Conservation (phyloP, 441 rosid genomes). For the Syzygium malaccense region DNA sequence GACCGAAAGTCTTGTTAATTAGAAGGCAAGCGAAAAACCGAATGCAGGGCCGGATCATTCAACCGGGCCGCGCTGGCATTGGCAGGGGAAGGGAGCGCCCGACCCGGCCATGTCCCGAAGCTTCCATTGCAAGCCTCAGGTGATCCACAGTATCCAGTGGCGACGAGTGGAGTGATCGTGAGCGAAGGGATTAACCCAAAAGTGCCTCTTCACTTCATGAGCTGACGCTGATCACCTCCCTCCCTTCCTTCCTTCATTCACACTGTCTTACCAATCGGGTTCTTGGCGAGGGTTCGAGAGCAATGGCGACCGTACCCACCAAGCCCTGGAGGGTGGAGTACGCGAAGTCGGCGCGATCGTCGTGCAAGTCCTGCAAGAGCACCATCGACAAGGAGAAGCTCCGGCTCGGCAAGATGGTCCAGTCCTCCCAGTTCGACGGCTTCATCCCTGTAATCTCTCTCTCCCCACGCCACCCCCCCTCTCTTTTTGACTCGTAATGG, state of each 20-base stretch:
- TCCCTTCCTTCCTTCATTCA: neutral
- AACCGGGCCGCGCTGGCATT: neutral
- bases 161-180: neutral
- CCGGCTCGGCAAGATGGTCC: constrained; percentile 90
- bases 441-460: constrained; percentile 65
- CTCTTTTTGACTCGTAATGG: neutral
- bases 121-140: neutral
- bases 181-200: neutral
- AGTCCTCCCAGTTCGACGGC: constrained; percentile 81
- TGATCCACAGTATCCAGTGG: neutral
- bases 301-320: neutral
- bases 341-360: constrained; percentile 85
- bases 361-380: constrained; percentile 78
- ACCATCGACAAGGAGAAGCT: constrained; percentile 56
- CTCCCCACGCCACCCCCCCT: too few species aligned
- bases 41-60: neutral
- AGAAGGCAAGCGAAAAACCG: neutral
- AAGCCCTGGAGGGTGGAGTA: constrained; percentile 96
- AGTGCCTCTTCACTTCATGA: neutral
- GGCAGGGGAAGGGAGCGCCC: neutral
- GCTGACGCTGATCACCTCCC: neutral
- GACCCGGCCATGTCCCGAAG: neutral
- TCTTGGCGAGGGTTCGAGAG: constrained; percentile 35
- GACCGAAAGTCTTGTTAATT: too few species aligned
- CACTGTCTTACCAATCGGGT: neutral